A percentile compares a stretch with the other conserved stretches of the same genome.
Evolutionary conservation across 768 basidiomycete species (phyloP).

Genomic region (Dioszegia hungarica): DNA sequence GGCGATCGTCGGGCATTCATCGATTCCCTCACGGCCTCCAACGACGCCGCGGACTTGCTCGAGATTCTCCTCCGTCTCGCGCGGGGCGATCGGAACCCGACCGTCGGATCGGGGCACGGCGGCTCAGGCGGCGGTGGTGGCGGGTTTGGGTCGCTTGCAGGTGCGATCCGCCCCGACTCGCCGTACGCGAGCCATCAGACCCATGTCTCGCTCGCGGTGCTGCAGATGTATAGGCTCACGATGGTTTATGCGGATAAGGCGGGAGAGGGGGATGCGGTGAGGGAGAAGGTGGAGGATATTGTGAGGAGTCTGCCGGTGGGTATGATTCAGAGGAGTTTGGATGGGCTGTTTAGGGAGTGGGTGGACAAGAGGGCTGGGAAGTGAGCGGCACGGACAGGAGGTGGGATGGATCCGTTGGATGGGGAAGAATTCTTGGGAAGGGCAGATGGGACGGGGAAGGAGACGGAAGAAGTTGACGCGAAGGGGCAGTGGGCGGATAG

Average conservation of each 20-base stretch:
- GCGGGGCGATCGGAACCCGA: constrained; percentile 65
- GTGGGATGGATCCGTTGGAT: not conserved
- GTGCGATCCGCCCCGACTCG: constrained; percentile 55
- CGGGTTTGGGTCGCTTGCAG: not conserved
- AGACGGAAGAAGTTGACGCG: not conserved
- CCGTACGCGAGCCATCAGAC: constrained; percentile 85
- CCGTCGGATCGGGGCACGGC: too few relatives aligned
- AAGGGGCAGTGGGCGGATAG: too few relatives aligned
- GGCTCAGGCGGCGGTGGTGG: not conserved
- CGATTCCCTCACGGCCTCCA: constrained; percentile 66
- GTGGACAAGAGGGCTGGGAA: constrained; percentile 10
- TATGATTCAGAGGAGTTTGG: constrained; percentile 81
- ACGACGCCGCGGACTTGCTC: constrained; percentile 77
- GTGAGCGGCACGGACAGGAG: not conserved
- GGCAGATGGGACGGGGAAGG: not conserved
- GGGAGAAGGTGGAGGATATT: constrained; percentile 74
- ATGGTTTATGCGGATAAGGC: constrained; percentile 75
- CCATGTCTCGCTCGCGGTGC: constrained; percentile 84
- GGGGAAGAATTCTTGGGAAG: not conserved
- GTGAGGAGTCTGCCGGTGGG: constrained; percentile 82
- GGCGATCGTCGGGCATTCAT: constrained; percentile 82
- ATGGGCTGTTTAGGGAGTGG: constrained; percentile 84
- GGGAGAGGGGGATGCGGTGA: constrained; percentile 49
- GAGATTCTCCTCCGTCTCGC: constrained; percentile 90
- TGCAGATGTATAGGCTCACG: constrained; percentile 82